phyloP scores from a whole-genome alignment of 2,329 filamentous ascomycete species.

The Hymenoscyphus occultus region DNA sequence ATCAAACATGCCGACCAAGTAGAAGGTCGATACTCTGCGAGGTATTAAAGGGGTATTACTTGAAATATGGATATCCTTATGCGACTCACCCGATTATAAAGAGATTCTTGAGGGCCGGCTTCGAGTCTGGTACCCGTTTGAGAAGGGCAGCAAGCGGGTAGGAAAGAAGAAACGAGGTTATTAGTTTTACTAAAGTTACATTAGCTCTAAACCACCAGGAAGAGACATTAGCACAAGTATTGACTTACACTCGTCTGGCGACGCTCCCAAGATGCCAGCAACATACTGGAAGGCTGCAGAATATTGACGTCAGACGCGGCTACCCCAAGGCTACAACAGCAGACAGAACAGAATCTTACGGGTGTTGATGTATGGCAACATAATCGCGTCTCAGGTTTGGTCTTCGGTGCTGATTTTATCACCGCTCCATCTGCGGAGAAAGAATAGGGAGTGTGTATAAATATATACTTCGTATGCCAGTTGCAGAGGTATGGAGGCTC shows the following conservation, averaged over 20 bases:
- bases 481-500: neutral
- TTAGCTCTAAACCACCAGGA: slow-evolving; percentile 14
- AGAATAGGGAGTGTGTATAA: neutral
- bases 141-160: slow-evolving; percentile 86
- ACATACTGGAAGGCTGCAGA: slow-evolving; percentile 58
- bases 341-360: slow-evolving; percentile 42
- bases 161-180: slow-evolving; percentile 84
- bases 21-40: slow-evolving; percentile 75
- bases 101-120: slow-evolving; percentile 80
- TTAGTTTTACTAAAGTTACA: slow-evolving; percentile 74
- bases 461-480: neutral
- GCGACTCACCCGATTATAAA: slow-evolving; percentile 71
- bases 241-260: slow-evolving; percentile 59
- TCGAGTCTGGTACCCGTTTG: slow-evolving; percentile 83
- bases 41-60: slow-evolving; percentile 18
- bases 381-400: slow-evolving; percentile 33
- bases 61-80: slow-evolving; percentile 8
- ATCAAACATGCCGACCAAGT: slow-evolving; percentile 88
- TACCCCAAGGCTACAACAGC: slow-evolving; percentile 6
- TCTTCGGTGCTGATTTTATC: slow-evolving; percentile 14
- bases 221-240: slow-evolving; percentile 2
- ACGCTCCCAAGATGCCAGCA: slow-evolving; percentile 56
- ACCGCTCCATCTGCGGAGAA: slow-evolving; percentile 27
- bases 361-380: slow-evolving; percentile 63
- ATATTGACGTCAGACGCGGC: slow-evolving; percentile 31